Evolutionary conservation across 441 rosid genomes (phyloP).

Genomic region (Geranium incanum): DNA sequence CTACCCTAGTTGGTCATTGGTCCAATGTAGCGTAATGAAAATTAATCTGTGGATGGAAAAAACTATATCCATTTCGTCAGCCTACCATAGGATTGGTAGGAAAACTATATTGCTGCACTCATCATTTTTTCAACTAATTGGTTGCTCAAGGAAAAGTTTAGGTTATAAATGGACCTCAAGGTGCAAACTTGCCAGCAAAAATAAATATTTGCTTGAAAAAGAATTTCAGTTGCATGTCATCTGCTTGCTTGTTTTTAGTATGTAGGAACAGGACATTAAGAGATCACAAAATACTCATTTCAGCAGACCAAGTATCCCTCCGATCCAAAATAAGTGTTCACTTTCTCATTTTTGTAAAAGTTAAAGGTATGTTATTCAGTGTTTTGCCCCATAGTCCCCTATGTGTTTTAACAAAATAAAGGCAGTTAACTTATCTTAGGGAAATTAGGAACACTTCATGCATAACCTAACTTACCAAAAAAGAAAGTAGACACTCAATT

Average conservation of each 20-base stretch:
- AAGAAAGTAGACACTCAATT: too few relatives aligned
- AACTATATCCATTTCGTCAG: background rate
- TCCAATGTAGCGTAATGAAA: background rate
- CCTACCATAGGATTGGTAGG: background rate
- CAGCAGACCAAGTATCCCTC: background rate
- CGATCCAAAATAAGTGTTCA: background rate
- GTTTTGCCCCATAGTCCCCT: too few relatives aligned
- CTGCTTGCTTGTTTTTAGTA: background rate
- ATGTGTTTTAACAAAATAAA: too few relatives aligned
- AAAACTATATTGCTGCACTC: background rate
- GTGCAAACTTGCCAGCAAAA: conserved; percentile 2
- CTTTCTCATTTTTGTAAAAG: background rate
- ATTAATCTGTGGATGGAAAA: background rate
- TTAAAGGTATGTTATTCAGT: too few relatives aligned
- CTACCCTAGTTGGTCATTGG: too few relatives aligned
- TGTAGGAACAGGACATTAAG: background rate
- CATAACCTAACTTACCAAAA: too few relatives aligned
- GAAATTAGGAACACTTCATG: too few relatives aligned
- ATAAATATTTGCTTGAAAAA: background rate
- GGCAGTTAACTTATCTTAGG: too few relatives aligned
- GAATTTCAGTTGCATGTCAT: background rate
- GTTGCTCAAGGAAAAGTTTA: background rate
- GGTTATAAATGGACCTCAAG: background rate
- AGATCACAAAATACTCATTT: background rate
- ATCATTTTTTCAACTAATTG: background rate